These are phyloP conservation scores for Mitragyna speciosa DNA, from an alignment of 257 asterid genomes.

Conservation along the genomic window DNA sequence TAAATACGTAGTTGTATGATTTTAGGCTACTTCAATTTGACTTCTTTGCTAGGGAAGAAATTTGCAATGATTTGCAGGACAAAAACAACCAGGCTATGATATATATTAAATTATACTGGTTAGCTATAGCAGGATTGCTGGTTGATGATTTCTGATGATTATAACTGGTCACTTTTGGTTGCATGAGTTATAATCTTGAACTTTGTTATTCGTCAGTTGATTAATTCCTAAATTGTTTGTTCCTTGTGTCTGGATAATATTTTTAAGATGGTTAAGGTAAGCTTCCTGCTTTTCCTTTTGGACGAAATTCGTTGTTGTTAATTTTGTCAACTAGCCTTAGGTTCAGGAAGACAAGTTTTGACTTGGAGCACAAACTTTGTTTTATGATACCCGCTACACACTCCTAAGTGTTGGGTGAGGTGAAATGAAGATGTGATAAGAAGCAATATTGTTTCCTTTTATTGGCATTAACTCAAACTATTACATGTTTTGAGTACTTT, in stretches of 20 bases:
- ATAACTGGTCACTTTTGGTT: background rate
- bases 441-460: background rate
- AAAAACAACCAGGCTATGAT: background rate
- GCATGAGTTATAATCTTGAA: background rate
- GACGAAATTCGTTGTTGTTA: background rate
- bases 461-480: background rate
- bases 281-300: background rate
- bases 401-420: background rate
- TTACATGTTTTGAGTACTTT: background rate
- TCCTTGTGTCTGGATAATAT: background rate
- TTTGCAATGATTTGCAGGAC: background rate
- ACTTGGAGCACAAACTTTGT: background rate
- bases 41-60: background rate
- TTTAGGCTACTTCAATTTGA: background rate
- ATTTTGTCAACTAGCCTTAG: background rate
- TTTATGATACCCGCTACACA: background rate
- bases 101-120: too few relatives aligned
- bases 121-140: too few relatives aligned
- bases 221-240: background rate
- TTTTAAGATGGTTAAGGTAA: too few relatives aligned
- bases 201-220: background rate
- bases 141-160: too few relatives aligned
- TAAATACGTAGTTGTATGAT: background rate
- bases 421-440: background rate
- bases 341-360: background rate